Conservation (phyloP, 768 basidiomycete species). For the Galerina sulciceps region DNA sequence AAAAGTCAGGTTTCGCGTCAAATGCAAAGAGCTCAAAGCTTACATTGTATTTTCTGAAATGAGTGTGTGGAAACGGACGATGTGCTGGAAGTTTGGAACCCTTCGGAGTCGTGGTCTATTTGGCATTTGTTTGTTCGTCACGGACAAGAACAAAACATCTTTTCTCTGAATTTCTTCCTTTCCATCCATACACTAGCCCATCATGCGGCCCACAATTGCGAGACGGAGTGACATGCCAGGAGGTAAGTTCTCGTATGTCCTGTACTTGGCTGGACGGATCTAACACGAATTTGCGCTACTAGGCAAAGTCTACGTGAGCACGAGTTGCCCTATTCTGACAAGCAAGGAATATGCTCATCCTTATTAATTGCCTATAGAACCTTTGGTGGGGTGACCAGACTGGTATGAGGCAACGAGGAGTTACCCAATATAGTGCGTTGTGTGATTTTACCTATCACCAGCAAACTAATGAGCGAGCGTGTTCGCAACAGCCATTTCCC, state of each 20-base stretch:
- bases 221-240: constrained; percentile 82
- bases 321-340: background rate
- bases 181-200: constrained; percentile 25
- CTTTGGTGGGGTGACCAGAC: constrained; percentile 89
- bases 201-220: constrained; percentile 67
- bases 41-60: background rate
- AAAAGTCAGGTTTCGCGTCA: background rate
- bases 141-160: constrained; percentile 35
- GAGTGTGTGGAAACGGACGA: constrained; percentile 1
- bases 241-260: constrained; percentile 50
- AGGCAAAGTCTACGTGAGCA: constrained; percentile 85
- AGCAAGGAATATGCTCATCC: background rate
- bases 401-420: constrained; percentile 69
- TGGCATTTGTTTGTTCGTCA: constrained; percentile 30
- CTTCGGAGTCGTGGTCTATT: constrained; percentile 22
- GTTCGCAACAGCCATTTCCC: constrained; percentile 68
- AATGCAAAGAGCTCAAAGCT: background rate
- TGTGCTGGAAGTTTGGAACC: constrained; percentile 9
- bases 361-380: constrained; percentile 48
- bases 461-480: background rate
- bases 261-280: background rate
- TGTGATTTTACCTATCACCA: background rate
- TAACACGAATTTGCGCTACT: constrained; percentile 2
- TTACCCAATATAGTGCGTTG: constrained; percentile 79
- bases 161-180: constrained; percentile 22